phyloP scores from a whole-genome alignment of 257 asterid species.

The Gentiana macrophylla region DNA sequence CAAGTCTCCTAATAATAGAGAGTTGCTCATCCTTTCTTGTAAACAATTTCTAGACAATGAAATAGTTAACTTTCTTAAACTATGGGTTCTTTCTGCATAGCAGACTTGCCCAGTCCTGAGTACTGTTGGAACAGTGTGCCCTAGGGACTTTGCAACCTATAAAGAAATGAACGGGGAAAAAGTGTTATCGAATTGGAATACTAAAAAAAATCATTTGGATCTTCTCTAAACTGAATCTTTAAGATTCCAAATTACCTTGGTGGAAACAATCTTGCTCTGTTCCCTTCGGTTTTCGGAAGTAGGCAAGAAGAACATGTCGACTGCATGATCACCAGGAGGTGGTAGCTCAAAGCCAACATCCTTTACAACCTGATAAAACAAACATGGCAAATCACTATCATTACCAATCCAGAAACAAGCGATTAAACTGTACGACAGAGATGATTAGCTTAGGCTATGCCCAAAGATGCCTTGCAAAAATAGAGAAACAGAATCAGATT shows the following conservation, averaged over 20 bases:
- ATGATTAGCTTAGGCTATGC: neutral
- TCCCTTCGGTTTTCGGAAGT: constrained; percentile 82
- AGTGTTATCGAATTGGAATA: neutral
- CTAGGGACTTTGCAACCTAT: constrained; percentile 97
- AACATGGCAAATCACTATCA: neutral
- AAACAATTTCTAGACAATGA: constrained; percentile 54
- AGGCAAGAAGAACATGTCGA: constrained; percentile 98
- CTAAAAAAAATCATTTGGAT: neutral
- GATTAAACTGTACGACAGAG: neutral
- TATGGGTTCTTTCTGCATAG: constrained; percentile 90
- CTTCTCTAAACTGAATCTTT: neutral
- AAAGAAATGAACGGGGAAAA: neutral
- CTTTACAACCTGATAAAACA: constrained; percentile 44
- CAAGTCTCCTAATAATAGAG: constrained; percentile 81
- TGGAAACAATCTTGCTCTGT: constrained; percentile 76
- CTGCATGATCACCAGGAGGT: constrained; percentile 83
- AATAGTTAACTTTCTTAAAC: too few species aligned
- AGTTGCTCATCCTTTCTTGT: constrained; percentile 67
- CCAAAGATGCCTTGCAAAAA: too few species aligned
- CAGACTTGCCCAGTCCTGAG: constrained; percentile 92
- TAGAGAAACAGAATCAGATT: too few species aligned
- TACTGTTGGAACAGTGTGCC: constrained; percentile 90
- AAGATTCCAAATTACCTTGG: constrained; percentile 41
- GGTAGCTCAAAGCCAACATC: constrained; percentile 83
- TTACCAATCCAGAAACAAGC: neutral